Evolutionary conservation across 2,329 filamentous ascomycete species (phyloP), one percentile per base, ranked within the genome.

Genomic region (Diplocarpon rosae): DNA sequence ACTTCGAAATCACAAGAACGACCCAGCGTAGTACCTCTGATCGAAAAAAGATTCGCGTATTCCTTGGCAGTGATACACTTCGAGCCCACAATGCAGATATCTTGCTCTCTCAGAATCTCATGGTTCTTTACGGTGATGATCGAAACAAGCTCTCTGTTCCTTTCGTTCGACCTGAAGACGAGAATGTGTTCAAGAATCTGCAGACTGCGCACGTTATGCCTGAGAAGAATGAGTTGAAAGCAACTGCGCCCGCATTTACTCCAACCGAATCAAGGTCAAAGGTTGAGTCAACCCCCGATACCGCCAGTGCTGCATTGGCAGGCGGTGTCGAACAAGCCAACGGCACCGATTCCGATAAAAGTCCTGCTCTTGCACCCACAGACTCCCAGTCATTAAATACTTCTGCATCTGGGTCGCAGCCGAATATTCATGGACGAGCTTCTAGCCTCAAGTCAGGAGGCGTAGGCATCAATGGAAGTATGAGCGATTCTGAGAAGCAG

Each of bases 91-190:
- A 85, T 53, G 90, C 87, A 17, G 92, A 96, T 61, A 74, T 98
- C 10, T 67, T 96, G 16, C 86, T 98, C 56, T 96, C 92, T 0
- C 85, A 89, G 52, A 95, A 95, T 59, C 83, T 83, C 52, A 78
- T 98, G 69, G 83, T 84, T 0, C 70, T 96, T 24, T 89, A 88
- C 54, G 86, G 93, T 55, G 84, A 87, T 59, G 86, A 94, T 47
- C 76, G 83, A 37, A 87, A 85, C 61, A 92, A 90, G 58, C 70
- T 96, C 11, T 88, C 85, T 13, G 82, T 98, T 29, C 92, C 92
- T 2, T 83, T 98, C 53, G 88, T 95, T 33, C 79, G 92, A 24
- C 92, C 92, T 0, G 92, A 96, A 63, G 83, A 94, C 56, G 87
- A 95, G 45, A 71, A 69, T 3, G 66, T 78, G 0, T 96, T 93